These are phyloP conservation scores for Auricularia sp. DNA, from an alignment of 768 basidiomycete species.

Conservation along the genomic window DNA sequence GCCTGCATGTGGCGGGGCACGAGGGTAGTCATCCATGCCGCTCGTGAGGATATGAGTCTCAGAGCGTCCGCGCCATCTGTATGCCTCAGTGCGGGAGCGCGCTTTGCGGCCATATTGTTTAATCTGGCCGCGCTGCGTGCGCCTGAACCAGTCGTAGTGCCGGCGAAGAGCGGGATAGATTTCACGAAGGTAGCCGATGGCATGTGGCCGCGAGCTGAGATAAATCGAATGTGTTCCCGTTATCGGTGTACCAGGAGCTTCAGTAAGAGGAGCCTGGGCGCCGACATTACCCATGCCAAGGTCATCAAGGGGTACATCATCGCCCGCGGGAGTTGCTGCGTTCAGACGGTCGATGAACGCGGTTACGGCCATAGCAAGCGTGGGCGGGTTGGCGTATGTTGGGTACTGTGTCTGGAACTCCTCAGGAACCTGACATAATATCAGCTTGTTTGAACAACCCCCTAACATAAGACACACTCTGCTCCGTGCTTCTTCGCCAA, in stretches of 20 bases:
- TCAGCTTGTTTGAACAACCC: background rate
- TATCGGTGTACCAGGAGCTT: constrained; percentile 4
- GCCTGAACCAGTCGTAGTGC: constrained; percentile 95
- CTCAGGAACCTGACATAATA: constrained; percentile 51
- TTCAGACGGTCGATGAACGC: constrained; percentile 75
- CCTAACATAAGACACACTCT: constrained; percentile 38
- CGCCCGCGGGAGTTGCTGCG: constrained; percentile 19
- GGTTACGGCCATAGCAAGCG: constrained; percentile 86
- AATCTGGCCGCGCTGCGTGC: constrained; percentile 88
- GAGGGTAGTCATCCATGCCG: constrained; percentile 95
- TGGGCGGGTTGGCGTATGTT: constrained; percentile 90
- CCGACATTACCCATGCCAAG: constrained; percentile 55
- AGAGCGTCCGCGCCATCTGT: constrained; percentile 89
- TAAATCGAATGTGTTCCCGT: constrained; percentile 39
- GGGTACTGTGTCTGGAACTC: constrained; percentile 94
- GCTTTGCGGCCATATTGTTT: constrained; percentile 80
- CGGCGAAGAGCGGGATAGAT: constrained; percentile 79
- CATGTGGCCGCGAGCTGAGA: constrained; percentile 40
- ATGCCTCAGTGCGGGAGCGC: constrained; percentile 81
- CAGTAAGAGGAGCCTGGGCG: constrained; percentile 41
- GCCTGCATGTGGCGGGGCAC: constrained; percentile 79
- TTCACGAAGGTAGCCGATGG: constrained; percentile 52
- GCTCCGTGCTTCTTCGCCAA: constrained; percentile 93
- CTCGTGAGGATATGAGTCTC: constrained; percentile 82
- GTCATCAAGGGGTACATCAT: constrained; percentile 42